Conservation (phyloP, 805 yeast species). For the Kodamaea leandrae region DNA sequence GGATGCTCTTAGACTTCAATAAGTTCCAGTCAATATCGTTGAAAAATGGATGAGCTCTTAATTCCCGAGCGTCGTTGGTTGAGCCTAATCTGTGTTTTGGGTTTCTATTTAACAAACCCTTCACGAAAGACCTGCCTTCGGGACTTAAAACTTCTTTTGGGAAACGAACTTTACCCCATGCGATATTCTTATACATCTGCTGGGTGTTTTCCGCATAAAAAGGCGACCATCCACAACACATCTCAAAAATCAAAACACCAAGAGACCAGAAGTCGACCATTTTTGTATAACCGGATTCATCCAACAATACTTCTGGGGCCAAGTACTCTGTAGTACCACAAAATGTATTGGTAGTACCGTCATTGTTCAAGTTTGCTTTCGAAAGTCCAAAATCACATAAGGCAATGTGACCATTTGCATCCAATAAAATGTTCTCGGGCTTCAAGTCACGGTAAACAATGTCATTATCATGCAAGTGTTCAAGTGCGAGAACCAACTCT, state of each 20-base stretch:
- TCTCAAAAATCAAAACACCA: slow-evolving; percentile 94
- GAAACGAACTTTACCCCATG: slow-evolving; percentile 95
- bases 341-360: slow-evolving; percentile 92
- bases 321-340: slow-evolving; percentile 98
- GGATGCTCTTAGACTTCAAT: slow-evolving; percentile 72
- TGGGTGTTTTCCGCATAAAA: slow-evolving; percentile 97
- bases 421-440: slow-evolving; percentile 93
- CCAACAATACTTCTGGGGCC: slow-evolving; percentile 94
- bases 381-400: slow-evolving; percentile 96
- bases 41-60: slow-evolving; percentile 89
- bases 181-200: slow-evolving; percentile 98
- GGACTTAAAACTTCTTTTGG: slow-evolving; percentile 92
- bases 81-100: slow-evolving; percentile 96
- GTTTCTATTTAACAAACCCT: slow-evolving; percentile 90
- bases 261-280: slow-evolving; percentile 99
- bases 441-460: slow-evolving; percentile 95
- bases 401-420: slow-evolving; percentile 96
- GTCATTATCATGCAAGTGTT: slow-evolving; percentile 92
- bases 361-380: slow-evolving; percentile 82
- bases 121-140: slow-evolving; percentile 94
- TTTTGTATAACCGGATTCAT: slow-evolving; percentile 94
- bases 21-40: slow-evolving; percentile 88
- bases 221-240: slow-evolving; percentile 99
- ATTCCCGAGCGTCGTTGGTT: slow-evolving; percentile 84
- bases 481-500: slow-evolving; percentile 87